Evolutionary conservation across 192 early-diverging fungal species (phyloP).

Genomic region (Hyaloraphidium curvatum): DNA sequence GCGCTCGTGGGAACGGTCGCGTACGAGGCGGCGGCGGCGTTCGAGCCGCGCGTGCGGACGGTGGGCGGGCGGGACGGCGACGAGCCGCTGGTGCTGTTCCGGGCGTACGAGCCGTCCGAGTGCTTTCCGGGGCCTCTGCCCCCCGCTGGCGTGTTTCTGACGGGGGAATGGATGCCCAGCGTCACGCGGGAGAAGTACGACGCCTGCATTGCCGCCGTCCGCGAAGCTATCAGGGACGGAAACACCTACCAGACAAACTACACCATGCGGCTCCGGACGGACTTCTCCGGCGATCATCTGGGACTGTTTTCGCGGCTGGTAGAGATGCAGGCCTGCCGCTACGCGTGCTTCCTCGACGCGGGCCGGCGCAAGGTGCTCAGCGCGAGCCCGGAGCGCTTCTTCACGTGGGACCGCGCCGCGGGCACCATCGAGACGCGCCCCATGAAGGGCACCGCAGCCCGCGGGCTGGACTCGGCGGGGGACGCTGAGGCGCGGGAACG

Average conservation of each 20-base stretch:
- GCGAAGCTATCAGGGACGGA: neutral
- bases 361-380: neutral
- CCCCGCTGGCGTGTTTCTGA: neutral
- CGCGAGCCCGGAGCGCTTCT: neutral
- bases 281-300: neutral
- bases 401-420: neutral
- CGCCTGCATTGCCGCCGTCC: neutral
- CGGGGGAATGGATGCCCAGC: neutral
- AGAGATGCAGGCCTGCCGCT: neutral
- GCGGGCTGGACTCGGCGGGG: slow-evolving; percentile 1
- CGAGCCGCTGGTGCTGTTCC: neutral
- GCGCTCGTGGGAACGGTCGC: neutral
- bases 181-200: neutral
- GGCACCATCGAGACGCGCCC: neutral
- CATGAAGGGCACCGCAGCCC: neutral
- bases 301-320: neutral
- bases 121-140: neutral
- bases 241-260: neutral
- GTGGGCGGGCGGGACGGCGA: neutral
- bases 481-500: slow-evolving; percentile 22
- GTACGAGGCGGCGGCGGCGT: neutral
- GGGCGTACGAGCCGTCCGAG: neutral
- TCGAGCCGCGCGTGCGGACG: neutral
- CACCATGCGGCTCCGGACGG: neutral
- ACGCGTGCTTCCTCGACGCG: neutral